phyloP scores from a whole-genome alignment of 208 protist genomes.

The Trypanosoma scelopori region DNA sequence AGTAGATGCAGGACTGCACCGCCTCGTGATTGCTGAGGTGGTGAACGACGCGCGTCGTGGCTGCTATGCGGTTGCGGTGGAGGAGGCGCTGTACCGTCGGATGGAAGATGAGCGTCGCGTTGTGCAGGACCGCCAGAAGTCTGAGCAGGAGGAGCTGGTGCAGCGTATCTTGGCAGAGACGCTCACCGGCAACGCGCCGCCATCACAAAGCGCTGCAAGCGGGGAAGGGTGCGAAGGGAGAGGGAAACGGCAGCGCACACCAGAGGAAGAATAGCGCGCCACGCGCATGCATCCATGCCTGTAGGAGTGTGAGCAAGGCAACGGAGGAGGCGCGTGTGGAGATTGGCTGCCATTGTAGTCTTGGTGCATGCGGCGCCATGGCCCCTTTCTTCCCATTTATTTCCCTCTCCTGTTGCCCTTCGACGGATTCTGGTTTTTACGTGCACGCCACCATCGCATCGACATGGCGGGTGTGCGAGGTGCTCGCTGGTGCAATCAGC shows the following conservation, averaged over 20 bases:
- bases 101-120: constrained; percentile 30
- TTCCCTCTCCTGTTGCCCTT: too few species aligned
- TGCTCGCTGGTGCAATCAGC: too few species aligned
- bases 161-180: constrained; percentile 32
- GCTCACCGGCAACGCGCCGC: constrained; percentile 35
- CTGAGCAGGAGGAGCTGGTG: constrained; percentile 36
- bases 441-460: too few species aligned
- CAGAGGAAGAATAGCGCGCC: background rate
- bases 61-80: constrained; percentile 48
- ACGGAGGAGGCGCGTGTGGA: too few species aligned
- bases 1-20: constrained; percentile 14
- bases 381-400: too few species aligned
- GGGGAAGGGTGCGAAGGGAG: background rate
- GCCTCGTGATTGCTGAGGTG: constrained; percentile 51
- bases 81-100: constrained; percentile 37
- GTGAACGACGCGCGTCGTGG: constrained; percentile 39
- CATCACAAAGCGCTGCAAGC: background rate
- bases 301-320: too few species aligned
- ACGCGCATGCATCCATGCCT: background rate
- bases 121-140: constrained; percentile 21
- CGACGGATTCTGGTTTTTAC: too few species aligned
- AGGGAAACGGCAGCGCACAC: constrained; percentile 1
- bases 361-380: too few species aligned
- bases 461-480: too few species aligned
- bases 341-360: too few species aligned